phyloP scores from a whole-genome alignment of 805 yeast species.

The Saccharomyces eubayanus region DNA sequence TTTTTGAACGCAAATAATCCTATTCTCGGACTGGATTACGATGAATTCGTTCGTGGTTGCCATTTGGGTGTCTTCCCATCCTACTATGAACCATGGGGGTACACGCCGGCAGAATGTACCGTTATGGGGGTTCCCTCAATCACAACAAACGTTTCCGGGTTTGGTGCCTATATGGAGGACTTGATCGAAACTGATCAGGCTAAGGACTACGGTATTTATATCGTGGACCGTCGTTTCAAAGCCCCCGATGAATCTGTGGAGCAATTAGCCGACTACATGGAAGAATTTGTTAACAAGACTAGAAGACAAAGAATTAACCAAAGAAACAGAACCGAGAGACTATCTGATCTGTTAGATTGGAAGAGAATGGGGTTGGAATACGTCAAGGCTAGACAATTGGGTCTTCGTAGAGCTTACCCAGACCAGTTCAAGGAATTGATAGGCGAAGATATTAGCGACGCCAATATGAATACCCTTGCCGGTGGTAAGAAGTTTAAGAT shows the following conservation, averaged over 20 bases:
- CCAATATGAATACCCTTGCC: conserved; percentile 26
- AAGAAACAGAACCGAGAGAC: conserved; percentile 91
- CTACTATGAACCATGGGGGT: conserved; percentile 98
- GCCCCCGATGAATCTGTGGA: conserved; percentile 88
- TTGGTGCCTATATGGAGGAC: conserved; percentile 98
- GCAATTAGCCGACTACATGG: conserved; percentile 85
- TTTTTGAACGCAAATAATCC: conserved; percentile 93
- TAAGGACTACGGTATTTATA: conserved; percentile 91
- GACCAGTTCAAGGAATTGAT: conserved; percentile 49
- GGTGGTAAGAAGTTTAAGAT: conserved; percentile 52
- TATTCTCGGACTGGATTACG: conserved; percentile 85
- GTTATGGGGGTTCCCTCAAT: conserved; percentile 99
- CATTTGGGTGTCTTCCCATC: conserved; percentile 98
- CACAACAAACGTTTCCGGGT: conserved; percentile 91
- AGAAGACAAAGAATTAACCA: conserved; percentile 97
- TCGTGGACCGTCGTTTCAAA: conserved; percentile 89
- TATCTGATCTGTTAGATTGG: conserved; percentile 92
- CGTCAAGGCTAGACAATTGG: conserved; percentile 89
- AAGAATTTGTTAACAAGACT: conserved; percentile 79
- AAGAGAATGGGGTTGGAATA: conserved; percentile 96
- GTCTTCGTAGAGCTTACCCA: conserved; percentile 90
- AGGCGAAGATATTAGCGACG: conserved; percentile 26
- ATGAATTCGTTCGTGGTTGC: conserved; percentile 95
- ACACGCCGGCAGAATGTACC: conserved; percentile 98
- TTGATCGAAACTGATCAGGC: conserved; percentile 74